Evolutionary conservation across 805 yeast genomes (phyloP).

Genomic region (Candida odintsovae): DNA sequence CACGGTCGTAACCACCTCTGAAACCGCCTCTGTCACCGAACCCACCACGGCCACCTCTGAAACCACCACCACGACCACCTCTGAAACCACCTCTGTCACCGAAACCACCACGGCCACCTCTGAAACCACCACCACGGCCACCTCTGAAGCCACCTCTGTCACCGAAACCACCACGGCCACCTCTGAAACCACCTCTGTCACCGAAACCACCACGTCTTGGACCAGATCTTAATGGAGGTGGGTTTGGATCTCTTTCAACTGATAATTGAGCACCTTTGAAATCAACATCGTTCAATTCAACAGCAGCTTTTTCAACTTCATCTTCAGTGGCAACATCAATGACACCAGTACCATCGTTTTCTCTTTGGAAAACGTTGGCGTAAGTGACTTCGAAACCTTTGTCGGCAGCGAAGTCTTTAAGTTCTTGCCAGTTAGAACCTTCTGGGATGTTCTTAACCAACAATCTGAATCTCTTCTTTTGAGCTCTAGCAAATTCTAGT

Average conservation of each 20-base stretch:
- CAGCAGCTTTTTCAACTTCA: conserved; percentile 68
- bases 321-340: conserved; percentile 55
- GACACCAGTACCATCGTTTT: conserved; percentile 41
- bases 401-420: conserved; percentile 85
- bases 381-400: conserved; percentile 63
- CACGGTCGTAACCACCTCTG: conserved; percentile 40
- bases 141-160: conserved; percentile 38
- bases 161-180: conserved; percentile 35
- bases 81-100: conserved; percentile 31
- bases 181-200: conserved; percentile 33
- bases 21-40: conserved; percentile 29
- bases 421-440: conserved; percentile 80
- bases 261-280: conserved; percentile 63
- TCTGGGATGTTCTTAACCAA: conserved; percentile 67
- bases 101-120: conserved; percentile 32
- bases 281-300: conserved; percentile 64
- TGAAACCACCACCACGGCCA: conserved; percentile 35
- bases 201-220: conserved; percentile 35
- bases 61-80: conserved; percentile 35
- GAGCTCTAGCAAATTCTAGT: conserved; percentile 35
- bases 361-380: conserved; percentile 39
- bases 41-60: conserved; percentile 31
- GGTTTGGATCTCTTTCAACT: conserved; percentile 71
- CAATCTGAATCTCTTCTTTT: conserved; percentile 67
- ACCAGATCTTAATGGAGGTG: conserved; percentile 44